Base-by-base conservation (phyloP, 768 basidiomycete species). In the Pisolithus sp. region DNA sequence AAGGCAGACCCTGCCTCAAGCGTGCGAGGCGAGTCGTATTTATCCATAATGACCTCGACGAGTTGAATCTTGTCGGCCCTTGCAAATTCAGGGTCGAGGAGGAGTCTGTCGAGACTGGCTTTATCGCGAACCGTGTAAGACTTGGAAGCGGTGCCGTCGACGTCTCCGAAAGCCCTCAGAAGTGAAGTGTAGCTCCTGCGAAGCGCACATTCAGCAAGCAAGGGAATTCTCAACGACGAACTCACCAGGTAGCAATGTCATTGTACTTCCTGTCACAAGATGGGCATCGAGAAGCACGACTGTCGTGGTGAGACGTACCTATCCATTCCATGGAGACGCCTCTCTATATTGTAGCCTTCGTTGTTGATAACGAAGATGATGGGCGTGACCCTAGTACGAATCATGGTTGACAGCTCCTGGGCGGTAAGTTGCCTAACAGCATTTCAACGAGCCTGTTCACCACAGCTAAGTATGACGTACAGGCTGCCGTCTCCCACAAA, bases 401-500 rank as follows among this genome's bases (percentile, higher is more conserved):
- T 77, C 86, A 95, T 94, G 0, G 87, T 85, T 5, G 89, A 86
- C 13, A 91, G 64, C 61, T 94, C 90, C 67, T 93, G 91, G 5
- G 88, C 82, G 0, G 84, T 83, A 18, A 90, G 69, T 71, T 90
- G 88, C 43, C 85, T 87, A 50, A 7, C 17, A 41, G 42, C 5
- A 53, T 13, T 23, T 34, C 59, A 3, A 62, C 48, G 10, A 55
- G 13, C 44, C 20, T 34, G 23, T n/a, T n/a, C 3, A 44, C 34
- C 36, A 28, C 13, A 20, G 41, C 17, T 12, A 7, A 52, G 48
- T 53, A 34, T 49, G 20, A 68, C 83, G 67, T 58, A 88, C 81
- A 90, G 65, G 64, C 83, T 85, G 13, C 91, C 90, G 59, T 92
- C 89, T 6, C 93, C 93, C 4, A 89, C 75, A 66, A 95, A 94